These are phyloP conservation scores for Stagonosporopsis tanaceti DNA, from an alignment of 2,329 filamentous ascomycete genomes.

Conservation along the genomic window DNA sequence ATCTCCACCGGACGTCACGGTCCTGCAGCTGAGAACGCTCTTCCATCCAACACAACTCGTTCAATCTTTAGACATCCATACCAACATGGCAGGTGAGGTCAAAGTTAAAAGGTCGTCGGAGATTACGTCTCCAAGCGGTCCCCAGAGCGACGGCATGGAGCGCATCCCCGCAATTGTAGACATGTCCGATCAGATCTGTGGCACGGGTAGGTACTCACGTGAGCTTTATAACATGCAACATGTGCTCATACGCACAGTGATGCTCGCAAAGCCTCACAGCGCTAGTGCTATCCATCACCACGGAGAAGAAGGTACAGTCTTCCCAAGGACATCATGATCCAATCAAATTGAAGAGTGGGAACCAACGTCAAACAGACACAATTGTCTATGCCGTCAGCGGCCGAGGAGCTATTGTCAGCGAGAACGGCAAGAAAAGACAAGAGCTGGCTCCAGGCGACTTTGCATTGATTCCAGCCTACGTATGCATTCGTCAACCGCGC, in stretches of 20 bases:
- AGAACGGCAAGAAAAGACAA: constrained; percentile 64
- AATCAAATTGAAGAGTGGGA: background rate
- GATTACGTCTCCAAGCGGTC: constrained; percentile 50
- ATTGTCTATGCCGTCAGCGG: constrained; percentile 73
- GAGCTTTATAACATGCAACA: background rate
- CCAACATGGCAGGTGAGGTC: constrained; percentile 37
- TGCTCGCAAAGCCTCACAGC: constrained; percentile 70
- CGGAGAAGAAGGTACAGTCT: constrained; percentile 67
- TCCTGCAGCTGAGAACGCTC: background rate
- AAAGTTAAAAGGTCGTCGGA: constrained; percentile 41
- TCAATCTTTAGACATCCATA: background rate
- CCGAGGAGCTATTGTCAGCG: constrained; percentile 67
- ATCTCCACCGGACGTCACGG: constrained; percentile 8
- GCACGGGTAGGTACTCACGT: constrained; percentile 61
- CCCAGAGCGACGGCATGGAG: constrained; percentile 60
- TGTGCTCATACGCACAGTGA: constrained; percentile 53
- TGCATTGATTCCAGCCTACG: constrained; percentile 72
- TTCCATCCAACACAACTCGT: background rate
- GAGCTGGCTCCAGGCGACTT: constrained; percentile 71
- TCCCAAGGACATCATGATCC: background rate
- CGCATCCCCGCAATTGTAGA: constrained; percentile 67
- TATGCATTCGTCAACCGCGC: background rate
- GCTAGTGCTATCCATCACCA: constrained; percentile 72
- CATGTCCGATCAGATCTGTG: constrained; percentile 71
- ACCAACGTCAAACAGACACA: constrained; percentile 60